Percentiles rank a stretch among this genome's conserved stretches.
Conservation (phyloP, 352 stramenopile species). For the Pythium folliculosum region DNA sequence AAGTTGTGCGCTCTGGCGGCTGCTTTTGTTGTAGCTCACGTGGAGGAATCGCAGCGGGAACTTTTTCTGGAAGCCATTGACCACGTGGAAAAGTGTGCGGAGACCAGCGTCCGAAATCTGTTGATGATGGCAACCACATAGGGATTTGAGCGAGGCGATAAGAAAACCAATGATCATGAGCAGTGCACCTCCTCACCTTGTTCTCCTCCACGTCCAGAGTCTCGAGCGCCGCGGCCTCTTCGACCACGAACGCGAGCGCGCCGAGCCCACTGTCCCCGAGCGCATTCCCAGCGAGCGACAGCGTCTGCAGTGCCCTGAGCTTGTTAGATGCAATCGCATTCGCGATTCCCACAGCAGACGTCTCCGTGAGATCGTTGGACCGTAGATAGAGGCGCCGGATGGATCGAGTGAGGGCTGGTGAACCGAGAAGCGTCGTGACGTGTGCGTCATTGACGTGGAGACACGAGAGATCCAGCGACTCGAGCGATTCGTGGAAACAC, state of each 20-base stretch:
- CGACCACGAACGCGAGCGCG: conserved; percentile 48
- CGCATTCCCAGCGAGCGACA: conserved; percentile 48
- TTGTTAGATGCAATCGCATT: conserved; percentile 20
- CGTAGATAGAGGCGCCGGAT: conserved; percentile 46
- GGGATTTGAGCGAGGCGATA: too few relatives aligned
- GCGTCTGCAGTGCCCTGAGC: conserved; percentile 25
- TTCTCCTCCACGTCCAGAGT: conserved; percentile 58
- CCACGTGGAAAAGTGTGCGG: conserved; percentile 36
- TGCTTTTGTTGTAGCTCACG: conserved; percentile 29
- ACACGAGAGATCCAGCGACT: conserved; percentile 53
- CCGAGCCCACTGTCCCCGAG: conserved; percentile 43
- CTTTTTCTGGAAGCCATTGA: conserved; percentile 30
- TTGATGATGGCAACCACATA: too few relatives aligned
- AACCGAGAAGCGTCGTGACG: conserved; percentile 22
- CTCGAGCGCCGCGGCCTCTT: conserved; percentile 36
- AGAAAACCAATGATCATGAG: background rate
- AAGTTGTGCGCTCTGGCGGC: background rate
- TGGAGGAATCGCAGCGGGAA: conserved; percentile 51
- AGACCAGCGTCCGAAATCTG: conserved; percentile 46
- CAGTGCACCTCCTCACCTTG: conserved; percentile 28
- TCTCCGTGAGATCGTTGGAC: conserved; percentile 45
- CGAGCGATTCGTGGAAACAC: conserved; percentile 5
- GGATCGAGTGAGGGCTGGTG: conserved; percentile 13
- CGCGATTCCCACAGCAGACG: conserved; percentile 25
- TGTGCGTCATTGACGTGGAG: conserved; percentile 34